These are phyloP conservation scores for Aspergillus olivimuriae DNA, from an alignment of 495 filamentous ascomycete species.

Conservation along the genomic window DNA sequence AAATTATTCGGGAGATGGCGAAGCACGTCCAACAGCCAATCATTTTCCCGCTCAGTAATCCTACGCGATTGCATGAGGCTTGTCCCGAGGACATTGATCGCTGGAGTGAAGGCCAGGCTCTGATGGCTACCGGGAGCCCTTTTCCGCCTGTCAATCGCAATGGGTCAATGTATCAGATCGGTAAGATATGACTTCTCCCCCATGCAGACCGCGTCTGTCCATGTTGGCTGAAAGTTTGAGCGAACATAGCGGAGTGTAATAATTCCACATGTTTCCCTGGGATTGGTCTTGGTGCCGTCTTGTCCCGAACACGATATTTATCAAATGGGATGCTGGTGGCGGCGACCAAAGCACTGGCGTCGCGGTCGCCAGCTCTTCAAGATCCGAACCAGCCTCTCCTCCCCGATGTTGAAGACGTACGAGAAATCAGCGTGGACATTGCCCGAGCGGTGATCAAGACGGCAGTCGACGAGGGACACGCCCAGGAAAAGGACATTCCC, in stretches of 20 bases:
- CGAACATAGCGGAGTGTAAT: conserved; percentile 68
- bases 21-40: conserved; percentile 69
- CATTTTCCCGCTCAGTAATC: conserved; percentile 81
- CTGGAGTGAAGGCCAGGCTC: conserved; percentile 72
- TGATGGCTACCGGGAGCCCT: conserved; percentile 82
- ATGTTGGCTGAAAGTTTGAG: conserved; percentile 2
- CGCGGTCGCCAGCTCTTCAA: conserved; percentile 60
- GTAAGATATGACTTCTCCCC: too few relatives aligned
- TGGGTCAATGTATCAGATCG: conserved; percentile 59
- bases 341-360: conserved; percentile 66
- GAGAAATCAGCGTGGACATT: conserved; percentile 70
- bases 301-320: conserved; percentile 55
- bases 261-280: conserved; percentile 84
- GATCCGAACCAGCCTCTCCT: conserved; percentile 54
- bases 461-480: conserved; percentile 62
- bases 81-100: conserved; percentile 66
- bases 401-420: conserved; percentile 69
- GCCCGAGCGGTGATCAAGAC: conserved; percentile 72
- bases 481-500: conserved; percentile 42
- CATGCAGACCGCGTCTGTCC: background rate
- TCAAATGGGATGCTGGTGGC: conserved; percentile 78
- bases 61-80: conserved; percentile 79
- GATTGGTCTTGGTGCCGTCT: conserved; percentile 74
- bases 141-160: conserved; percentile 70
- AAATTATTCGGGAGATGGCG: conserved; percentile 73